These are phyloP conservation scores for Zymoseptoria crescenta DNA, from an alignment of 2,329 filamentous ascomycete species.

Conservation along the genomic window DNA sequence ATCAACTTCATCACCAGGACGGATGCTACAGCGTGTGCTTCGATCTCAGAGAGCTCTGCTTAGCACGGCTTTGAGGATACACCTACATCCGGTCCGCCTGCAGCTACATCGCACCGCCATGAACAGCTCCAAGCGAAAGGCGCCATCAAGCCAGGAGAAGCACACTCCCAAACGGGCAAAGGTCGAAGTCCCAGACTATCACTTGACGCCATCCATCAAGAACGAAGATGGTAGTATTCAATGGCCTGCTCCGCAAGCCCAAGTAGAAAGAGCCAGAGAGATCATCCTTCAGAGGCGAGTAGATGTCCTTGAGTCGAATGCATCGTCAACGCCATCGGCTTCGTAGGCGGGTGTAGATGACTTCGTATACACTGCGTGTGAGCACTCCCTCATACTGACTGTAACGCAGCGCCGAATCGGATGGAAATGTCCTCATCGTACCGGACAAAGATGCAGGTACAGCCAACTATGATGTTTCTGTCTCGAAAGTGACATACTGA, in stretches of 20 bases:
- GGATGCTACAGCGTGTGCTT: not conserved
- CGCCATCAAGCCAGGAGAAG: constrained; percentile 2
- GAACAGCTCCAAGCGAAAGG: constrained; percentile 12
- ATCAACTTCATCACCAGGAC: not conserved
- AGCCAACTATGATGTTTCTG: not conserved
- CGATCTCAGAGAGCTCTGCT: not conserved
- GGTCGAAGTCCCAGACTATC: constrained; percentile 38
- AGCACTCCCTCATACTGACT: constrained; percentile 7
- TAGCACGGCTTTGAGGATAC: not conserved
- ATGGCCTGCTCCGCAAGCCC: constrained; percentile 54
- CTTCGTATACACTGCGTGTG: not conserved
- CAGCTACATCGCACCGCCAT: not conserved
- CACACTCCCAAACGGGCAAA: constrained; percentile 24
- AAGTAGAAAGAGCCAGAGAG: constrained; percentile 48
- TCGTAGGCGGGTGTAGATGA: not conserved
- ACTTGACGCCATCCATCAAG: constrained; percentile 34
- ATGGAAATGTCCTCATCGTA: constrained; percentile 50
- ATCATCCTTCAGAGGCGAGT: constrained; percentile 53
- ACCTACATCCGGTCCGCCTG: not conserved
- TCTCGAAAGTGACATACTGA: not conserved
- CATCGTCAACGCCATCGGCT: not conserved
- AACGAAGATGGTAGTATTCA: constrained; percentile 43
- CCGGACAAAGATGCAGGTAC: constrained; percentile 56
- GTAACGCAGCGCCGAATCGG: constrained; percentile 42
- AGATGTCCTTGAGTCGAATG: not conserved